Evolutionary conservation across 768 basidiomycete species (phyloP), one percentile per base, ranked within the genome.

Genomic region (Melanogaster broomeanus): DNA sequence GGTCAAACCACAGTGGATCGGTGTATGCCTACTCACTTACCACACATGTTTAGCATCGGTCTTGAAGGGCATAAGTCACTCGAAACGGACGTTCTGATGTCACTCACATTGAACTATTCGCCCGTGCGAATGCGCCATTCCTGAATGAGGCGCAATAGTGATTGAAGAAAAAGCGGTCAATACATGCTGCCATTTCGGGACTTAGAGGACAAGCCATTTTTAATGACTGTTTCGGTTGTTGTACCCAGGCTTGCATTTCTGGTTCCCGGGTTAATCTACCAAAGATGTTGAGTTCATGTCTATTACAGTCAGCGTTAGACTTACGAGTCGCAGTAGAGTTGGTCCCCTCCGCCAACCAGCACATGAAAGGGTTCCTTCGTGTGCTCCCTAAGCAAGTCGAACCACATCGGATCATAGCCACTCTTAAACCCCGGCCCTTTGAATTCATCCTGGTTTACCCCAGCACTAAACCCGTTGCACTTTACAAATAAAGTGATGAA

Each of bases 331-430:
- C 90, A 92, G 61, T 93, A 97, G 16, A 97, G 76, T 66, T 96
- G 94, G 66, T 96, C 93, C 11, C 94, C 93, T 18, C 96, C 96
- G 16, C 96, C 96, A 6, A 97, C 86, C 31, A 98, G 77, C n/a
- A 77, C 83, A 62, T 99, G 96, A 65, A 93, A 93, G 0, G 96
- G 94, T 51, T 75, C 73, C 61, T 83, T 79, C 2, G 80, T 76
- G 60, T 98, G 97, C 61, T 88, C 85, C 38, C 81, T 72, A 22
- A 98, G 79, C n/a, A 99, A 72, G 71, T 99, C 95, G 54, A 84
- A 77, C 96, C 96, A 99, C 11, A 98, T 82, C 7, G 92, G 93
- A 66, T 95, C 94, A 59, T 88, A 92, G 0, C 91, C 93, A 43
- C 73, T 84, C 55, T 78, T 84, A 62, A 84, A 95, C 0, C 90